Percentiles rank a stretch among this genome's conserved stretches.
Evolutionary conservation across 805 yeast species (phyloP).

Genomic region (Barnettozyma wickerhamii): DNA sequence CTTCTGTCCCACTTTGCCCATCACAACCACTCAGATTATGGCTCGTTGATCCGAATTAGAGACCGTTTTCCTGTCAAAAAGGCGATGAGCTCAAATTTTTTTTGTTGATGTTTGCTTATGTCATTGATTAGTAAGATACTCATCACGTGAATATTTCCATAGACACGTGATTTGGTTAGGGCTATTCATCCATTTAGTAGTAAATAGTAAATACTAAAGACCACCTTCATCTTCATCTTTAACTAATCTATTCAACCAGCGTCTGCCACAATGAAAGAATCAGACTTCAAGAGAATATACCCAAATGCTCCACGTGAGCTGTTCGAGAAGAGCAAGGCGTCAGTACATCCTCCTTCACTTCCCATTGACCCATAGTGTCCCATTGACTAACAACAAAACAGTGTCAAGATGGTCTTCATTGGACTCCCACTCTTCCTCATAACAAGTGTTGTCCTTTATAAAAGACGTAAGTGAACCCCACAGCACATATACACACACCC

Average conservation of each 20-base stretch:
- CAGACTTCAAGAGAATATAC: constrained; percentile 18
- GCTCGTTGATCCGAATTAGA: too few relatives aligned
- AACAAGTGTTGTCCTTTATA: constrained; percentile 18
- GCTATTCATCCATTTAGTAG: too few relatives aligned
- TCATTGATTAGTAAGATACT: too few relatives aligned
- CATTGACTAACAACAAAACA: neutral
- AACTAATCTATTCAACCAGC: too few relatives aligned
- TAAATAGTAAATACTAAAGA: too few relatives aligned
- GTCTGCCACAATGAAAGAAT: constrained; percentile 19
- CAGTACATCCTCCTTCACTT: neutral
- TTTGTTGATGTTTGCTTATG: constrained; percentile 1
- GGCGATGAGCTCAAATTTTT: constrained; percentile 9
- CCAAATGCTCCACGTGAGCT: constrained; percentile 22
- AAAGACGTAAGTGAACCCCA: constrained; percentile 22
- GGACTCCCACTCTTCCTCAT: constrained; percentile 19
- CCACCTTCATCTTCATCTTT: too few relatives aligned
- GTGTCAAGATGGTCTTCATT: constrained; percentile 21
- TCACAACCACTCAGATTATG: constrained; percentile 3
- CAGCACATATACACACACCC: too few relatives aligned
- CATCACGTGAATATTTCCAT: too few relatives aligned
- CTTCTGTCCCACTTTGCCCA: constrained; percentile 45
- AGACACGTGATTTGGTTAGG: too few relatives aligned
- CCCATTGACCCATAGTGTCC: too few relatives aligned
- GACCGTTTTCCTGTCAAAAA: too few relatives aligned
- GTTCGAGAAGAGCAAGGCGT: constrained; percentile 20